Conservation (phyloP, 805 yeast species). For the Kodamaea hsintzibuensis region DNA sequence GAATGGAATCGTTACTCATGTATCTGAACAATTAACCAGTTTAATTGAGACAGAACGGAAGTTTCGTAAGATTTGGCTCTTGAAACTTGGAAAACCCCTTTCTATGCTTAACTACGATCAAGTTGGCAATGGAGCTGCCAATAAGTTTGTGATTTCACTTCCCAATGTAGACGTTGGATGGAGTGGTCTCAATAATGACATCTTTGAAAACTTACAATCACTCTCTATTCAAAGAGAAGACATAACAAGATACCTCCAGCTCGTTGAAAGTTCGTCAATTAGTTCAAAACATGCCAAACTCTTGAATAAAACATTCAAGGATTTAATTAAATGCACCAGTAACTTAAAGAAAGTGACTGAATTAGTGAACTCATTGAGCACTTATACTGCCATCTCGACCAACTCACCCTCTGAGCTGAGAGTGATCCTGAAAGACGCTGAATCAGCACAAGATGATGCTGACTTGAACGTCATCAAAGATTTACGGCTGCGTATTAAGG, state of each 20-base stretch:
- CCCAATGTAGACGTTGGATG: slow-evolving; percentile 43
- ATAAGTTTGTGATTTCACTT: slow-evolving; percentile 13
- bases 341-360: slow-evolving; percentile 38
- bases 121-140: slow-evolving; percentile 8
- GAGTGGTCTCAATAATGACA: slow-evolving; percentile 23
- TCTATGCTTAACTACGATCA: slow-evolving; percentile 18
- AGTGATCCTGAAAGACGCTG: slow-evolving; percentile 11
- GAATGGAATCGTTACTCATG: slow-evolving; percentile 40
- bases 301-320: slow-evolving; percentile 46
- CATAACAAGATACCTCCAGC: slow-evolving; percentile 28
- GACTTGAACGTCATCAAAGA: slow-evolving; percentile 51
- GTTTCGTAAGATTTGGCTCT: slow-evolving; percentile 61
- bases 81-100: slow-evolving; percentile 53
- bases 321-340: slow-evolving; percentile 41
- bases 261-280: slow-evolving; percentile 22
- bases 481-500: slow-evolving; percentile 69
- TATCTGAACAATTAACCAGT: slow-evolving; percentile 59
- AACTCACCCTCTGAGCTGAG: slow-evolving; percentile 16
- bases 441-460: slow-evolving; percentile 27
- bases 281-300: slow-evolving; percentile 32
- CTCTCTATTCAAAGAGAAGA: slow-evolving; percentile 35
- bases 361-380: slow-evolving; percentile 31
- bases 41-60: slow-evolving; percentile 57
- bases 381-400: slow-evolving; percentile 24
- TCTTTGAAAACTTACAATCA: slow-evolving; percentile 37